Base-by-base conservation (phyloP, 73 alveolate species). In the Uronychia binucleata region DNA sequence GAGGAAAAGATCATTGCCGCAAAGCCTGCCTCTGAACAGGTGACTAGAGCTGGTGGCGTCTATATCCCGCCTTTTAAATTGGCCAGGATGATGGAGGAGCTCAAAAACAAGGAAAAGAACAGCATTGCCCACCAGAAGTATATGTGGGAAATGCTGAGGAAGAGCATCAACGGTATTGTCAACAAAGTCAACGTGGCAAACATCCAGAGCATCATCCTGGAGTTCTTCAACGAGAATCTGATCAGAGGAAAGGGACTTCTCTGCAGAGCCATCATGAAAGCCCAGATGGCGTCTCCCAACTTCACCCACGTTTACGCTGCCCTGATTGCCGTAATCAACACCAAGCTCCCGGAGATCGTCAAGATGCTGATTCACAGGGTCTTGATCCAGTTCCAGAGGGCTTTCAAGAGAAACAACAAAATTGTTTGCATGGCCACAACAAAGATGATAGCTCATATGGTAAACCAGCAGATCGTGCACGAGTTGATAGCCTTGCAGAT, bases 231-330 rank as follows among this genome's bases (percentile, higher is more conserved):
- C 85, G 99, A 98, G 92, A 98, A 98, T 91, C 89, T 98, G 57
- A 89, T 98, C 31, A 95, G 99, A 78, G 99, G 99, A 26, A 95
- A 97, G 77, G 99, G 99, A 0, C 93, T 98, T 13, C 90, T 98
- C 57, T 96, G 98, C 34, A 97, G 97, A 84, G 95, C 98, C n/a
- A 96, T 94, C 31, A 95, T 94, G 80, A 91, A 98, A 75, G 99
- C 99, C 0, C 95, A 95, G 88, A 90, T 94, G 94, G 99, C 99
- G 57, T 94, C 99, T 8, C 98, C 99, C 57, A 92, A 89, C 81
- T 98, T 93, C 82, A 94, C 99, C 25, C 99, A 97, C 80, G 99
- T 98, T 26, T 98, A 97, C 84, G 99, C 99, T 31, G 99, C 99
- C 27, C 93, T 98, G 77, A 93, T 98, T 1, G 94, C 99, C 34